Evolutionary conservation across 179 eudicot species (phyloP).

Genomic region (Heliamphora ciliata): DNA sequence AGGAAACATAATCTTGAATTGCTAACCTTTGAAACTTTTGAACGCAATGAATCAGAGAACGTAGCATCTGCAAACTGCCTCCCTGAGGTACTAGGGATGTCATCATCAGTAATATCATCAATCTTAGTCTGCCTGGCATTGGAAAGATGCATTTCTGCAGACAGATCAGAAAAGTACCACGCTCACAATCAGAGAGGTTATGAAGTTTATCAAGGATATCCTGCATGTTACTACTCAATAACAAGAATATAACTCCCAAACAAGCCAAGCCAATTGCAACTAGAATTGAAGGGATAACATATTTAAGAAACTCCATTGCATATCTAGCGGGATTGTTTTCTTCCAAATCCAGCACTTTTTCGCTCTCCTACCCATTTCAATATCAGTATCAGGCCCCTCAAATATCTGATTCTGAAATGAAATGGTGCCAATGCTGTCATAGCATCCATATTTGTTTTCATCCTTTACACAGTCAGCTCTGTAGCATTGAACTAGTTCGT

Average conservation of each 20-base stretch:
- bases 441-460: conserved; percentile 87
- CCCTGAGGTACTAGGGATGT: conserved; percentile 84
- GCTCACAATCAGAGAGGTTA: background rate
- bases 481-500: conserved; percentile 93
- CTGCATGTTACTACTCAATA: background rate
- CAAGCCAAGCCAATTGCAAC: background rate
- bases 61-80: conserved; percentile 52
- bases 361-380: conserved; percentile 69
- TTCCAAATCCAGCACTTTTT: background rate
- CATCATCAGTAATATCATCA: conserved; percentile 69
- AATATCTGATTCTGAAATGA: conserved; percentile 77
- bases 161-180: conserved; percentile 5
- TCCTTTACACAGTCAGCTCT: conserved; percentile 91
- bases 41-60: conserved; percentile 28
- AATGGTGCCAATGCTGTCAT: conserved; percentile 65
- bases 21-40: conserved; percentile 34
- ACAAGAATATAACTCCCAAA: background rate
- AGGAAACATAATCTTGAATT: background rate
- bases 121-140: conserved; percentile 61
- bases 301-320: background rate
- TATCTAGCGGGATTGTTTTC: background rate
- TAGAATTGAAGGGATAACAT: background rate
- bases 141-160: conserved; percentile 82
- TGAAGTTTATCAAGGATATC: conserved; percentile 1
- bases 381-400: conserved; percentile 98